Evolutionary conservation across 495 filamentous ascomycete genomes (phyloP).

Genomic region (Trichocladium antarcticum): DNA sequence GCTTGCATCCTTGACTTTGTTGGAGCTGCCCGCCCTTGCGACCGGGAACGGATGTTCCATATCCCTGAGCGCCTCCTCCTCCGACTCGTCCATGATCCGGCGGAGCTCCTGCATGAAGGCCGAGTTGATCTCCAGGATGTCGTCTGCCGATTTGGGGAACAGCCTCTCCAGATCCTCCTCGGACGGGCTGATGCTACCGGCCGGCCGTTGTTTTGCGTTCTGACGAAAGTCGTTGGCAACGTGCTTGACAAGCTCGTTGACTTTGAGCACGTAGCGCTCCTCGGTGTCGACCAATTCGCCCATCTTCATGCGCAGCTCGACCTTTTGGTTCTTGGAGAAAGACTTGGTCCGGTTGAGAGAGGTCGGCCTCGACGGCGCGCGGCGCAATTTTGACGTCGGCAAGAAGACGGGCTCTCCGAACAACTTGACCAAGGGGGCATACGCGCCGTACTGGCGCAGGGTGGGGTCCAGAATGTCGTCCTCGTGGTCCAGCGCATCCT

Average conservation of each 20-base stretch:
- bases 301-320: slow-evolving; percentile 76
- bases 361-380: slow-evolving; percentile 77
- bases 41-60: slow-evolving; percentile 38
- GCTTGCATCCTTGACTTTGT: slow-evolving; percentile 54
- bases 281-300: slow-evolving; percentile 89
- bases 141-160: slow-evolving; percentile 68
- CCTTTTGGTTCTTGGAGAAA: slow-evolving; percentile 70
- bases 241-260: slow-evolving; percentile 67
- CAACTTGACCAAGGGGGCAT: slow-evolving; percentile 58
- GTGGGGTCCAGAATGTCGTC: slow-evolving; percentile 49
- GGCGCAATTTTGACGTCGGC: slow-evolving; percentile 74
- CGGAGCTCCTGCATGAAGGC: slow-evolving; percentile 65
- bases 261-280: slow-evolving; percentile 78
- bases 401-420: slow-evolving; percentile 77
- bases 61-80: slow-evolving; percentile 63
- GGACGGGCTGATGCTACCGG: slow-evolving; percentile 58
- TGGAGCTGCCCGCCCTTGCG: slow-evolving; percentile 39
- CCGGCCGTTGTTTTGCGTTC: slow-evolving; percentile 47
- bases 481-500: slow-evolving; percentile 46
- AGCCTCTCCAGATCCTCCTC: slow-evolving; percentile 60
- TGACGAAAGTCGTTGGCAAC: slow-evolving; percentile 62
- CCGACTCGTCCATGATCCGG: slow-evolving; percentile 67
- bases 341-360: slow-evolving; percentile 59
- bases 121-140: slow-evolving; percentile 68
- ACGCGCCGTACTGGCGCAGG: slow-evolving; percentile 59